Percentiles rank a stretch among this genome's conserved stretches.
These are phyloP conservation scores for Arthrobotrys pseudoclavata DNA, from an alignment of 2,329 filamentous ascomycete genomes.

Conservation along the genomic window DNA sequence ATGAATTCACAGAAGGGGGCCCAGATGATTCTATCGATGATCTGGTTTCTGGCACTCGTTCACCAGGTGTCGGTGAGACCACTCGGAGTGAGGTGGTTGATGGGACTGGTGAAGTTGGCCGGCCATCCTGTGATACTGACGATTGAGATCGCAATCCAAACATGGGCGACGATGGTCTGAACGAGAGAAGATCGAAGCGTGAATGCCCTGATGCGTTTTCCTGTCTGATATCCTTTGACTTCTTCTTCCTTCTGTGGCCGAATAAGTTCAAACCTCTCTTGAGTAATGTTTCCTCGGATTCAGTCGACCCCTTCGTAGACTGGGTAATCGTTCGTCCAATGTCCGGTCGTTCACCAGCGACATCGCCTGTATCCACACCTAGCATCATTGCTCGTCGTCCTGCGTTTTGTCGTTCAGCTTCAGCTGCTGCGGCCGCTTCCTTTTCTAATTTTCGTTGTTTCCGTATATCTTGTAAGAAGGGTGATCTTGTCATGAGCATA, in stretches of 20 bases:
- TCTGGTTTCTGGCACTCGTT: conserved; percentile 35
- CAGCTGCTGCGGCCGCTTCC: conserved; percentile 36
- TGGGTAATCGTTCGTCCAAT: conserved; percentile 39
- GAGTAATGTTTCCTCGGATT: conserved; percentile 48
- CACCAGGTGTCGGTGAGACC: conserved; percentile 46
- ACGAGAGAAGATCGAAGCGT: conserved; percentile 52
- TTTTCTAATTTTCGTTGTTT: conserved; percentile 59
- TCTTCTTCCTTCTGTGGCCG: conserved; percentile 55
- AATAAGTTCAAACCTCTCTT: conserved; percentile 52
- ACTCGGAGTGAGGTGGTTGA: conserved; percentile 42
- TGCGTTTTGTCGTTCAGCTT: conserved; percentile 48
- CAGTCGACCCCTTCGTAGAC: conserved; percentile 52
- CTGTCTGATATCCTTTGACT: conserved; percentile 48
- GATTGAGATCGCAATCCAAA: conserved; percentile 50
- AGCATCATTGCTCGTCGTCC: conserved; percentile 56
- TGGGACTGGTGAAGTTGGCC: conserved; percentile 45
- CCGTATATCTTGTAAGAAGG: conserved; percentile 50
- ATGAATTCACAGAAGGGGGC: conserved; percentile 36
- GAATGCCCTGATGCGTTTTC: conserved; percentile 30
- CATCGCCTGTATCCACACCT: conserved; percentile 47
- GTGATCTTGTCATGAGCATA: conserved; percentile 54
- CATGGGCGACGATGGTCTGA: conserved; percentile 50
- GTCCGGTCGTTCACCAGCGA: conserved; percentile 34
- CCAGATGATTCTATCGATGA: conserved; percentile 46
- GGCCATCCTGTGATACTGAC: conserved; percentile 35